Evolutionary conservation across 306 rosid genomes (phyloP).

Genomic region (Ormosia semicastrata): DNA sequence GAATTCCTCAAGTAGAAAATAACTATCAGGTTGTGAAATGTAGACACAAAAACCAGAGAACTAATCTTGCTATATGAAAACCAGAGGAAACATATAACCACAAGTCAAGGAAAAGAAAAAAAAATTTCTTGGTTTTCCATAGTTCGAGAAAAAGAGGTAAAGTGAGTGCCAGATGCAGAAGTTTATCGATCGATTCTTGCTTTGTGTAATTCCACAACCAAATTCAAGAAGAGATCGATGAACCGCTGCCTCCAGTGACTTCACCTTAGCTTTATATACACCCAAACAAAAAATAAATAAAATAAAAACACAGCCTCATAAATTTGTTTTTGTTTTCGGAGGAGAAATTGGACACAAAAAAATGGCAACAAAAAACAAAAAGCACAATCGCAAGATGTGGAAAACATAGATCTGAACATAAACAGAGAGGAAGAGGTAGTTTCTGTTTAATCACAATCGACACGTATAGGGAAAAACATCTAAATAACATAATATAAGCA

Average conservation of each 20-base stretch:
- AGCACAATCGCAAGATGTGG: background rate
- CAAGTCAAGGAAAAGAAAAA: background rate
- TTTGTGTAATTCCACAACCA: conserved; percentile 58
- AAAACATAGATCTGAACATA: conserved; percentile 44
- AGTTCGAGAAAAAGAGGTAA: conserved; percentile 29
- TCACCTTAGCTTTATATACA: conserved; percentile 35
- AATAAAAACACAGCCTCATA: background rate
- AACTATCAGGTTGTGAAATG: background rate
- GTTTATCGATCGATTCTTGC: conserved; percentile 99
- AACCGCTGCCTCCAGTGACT: conserved; percentile 99
- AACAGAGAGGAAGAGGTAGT: conserved; percentile 2
- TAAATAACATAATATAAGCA: background rate
- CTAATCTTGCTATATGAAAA: background rate
- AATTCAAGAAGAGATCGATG: conserved; percentile 96
- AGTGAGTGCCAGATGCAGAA: conserved; percentile 99
- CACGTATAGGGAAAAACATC: too few relatives aligned
- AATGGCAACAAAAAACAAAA: background rate
- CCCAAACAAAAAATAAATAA: background rate
- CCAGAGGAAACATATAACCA: background rate
- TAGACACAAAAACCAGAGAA: background rate
- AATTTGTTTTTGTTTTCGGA: background rate
- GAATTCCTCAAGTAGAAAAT: background rate
- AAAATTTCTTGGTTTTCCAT: background rate
- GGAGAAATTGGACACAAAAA: background rate
- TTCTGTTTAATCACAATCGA: background rate